Evolutionary conservation across 208 protist species (phyloP).

Genomic region (Borovskyia barvae): DNA sequence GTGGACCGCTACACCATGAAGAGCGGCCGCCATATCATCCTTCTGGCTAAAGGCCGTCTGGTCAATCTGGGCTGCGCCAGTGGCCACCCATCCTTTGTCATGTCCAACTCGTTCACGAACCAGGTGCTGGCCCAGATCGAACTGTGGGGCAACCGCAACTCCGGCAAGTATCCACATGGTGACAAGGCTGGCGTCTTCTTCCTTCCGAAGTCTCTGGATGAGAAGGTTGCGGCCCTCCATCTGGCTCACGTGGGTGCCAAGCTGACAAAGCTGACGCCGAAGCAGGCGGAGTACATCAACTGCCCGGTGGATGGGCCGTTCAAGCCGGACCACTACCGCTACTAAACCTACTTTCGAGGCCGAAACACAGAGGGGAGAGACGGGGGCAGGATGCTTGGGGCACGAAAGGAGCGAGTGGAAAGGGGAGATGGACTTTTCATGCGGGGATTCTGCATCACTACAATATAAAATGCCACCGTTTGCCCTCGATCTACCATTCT

Average conservation of each 20-base stretch:
- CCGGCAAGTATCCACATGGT: slow-evolving; percentile 92
- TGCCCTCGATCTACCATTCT: too few species aligned
- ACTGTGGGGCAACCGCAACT: slow-evolving; percentile 94
- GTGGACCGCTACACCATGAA: slow-evolving; percentile 97
- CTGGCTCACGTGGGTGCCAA: slow-evolving; percentile 96
- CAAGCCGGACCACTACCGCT: slow-evolving; percentile 99
- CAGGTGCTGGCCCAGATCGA: slow-evolving; percentile 99
- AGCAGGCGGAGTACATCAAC: slow-evolving; percentile 98
- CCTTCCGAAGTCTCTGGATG: slow-evolving; percentile 98
- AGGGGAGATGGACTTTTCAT: too few species aligned
- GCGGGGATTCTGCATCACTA: too few species aligned
- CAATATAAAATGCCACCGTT: too few species aligned
- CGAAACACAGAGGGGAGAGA: too few species aligned
- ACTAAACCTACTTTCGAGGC: slow-evolving; percentile 92
- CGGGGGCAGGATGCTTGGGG: too few species aligned
- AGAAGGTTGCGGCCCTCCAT: slow-evolving; percentile 99
- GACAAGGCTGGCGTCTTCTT: slow-evolving; percentile 94
- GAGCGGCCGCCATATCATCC: slow-evolving; percentile 94
- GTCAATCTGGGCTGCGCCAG: slow-evolving; percentile 99
- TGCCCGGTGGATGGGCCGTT: slow-evolving; percentile 96
- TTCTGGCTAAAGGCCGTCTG: slow-evolving; percentile 96
- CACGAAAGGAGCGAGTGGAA: too few species aligned
- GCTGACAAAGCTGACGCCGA: slow-evolving; percentile 94
- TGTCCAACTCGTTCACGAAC: slow-evolving; percentile 99
- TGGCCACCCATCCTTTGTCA: slow-evolving; percentile 99